Evolutionary conservation across 2,329 filamentous ascomycete species (phyloP).

Genomic region (Neurospora sp.): DNA sequence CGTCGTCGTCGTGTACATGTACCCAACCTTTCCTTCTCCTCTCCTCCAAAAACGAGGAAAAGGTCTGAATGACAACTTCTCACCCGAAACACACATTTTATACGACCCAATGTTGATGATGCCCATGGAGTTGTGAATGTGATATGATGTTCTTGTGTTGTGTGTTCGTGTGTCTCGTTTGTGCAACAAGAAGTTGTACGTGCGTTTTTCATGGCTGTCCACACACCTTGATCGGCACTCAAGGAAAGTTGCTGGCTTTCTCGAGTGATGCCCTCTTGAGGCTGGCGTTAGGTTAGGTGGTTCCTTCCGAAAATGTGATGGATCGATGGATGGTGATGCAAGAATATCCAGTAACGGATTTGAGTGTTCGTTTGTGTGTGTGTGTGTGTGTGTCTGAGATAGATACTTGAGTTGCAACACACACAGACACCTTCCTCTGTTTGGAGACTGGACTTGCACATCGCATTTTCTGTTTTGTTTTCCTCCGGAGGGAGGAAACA

Average conservation of each 20-base stretch:
- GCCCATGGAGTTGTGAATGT: no score
- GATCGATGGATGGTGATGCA: neutral
- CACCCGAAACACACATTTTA: neutral
- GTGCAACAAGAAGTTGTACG: neutral
- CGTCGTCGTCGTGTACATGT: neutral
- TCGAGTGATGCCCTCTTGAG: neutral
- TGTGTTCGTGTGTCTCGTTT: neutral
- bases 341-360: neutral
- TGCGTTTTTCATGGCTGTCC: neutral
- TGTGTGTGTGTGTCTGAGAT: neutral
- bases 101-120: neutral
- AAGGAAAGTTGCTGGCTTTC: neutral
- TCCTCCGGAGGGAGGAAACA: no score
- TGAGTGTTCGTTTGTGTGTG: rapidly evolving
- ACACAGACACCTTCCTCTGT: neutral
- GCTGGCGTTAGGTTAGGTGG: neutral
- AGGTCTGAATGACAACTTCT: neutral
- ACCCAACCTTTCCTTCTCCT: neutral
- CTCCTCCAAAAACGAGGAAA: neutral
- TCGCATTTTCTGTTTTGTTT: no score
- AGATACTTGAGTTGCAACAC: neutral
- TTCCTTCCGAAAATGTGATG: neutral
- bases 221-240: neutral
- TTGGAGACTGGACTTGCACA: no score
- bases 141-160: neutral